Evolutionary conservation across 108 stramenopile genomes (phyloP).

Genomic region (Craspedostauros australis): DNA sequence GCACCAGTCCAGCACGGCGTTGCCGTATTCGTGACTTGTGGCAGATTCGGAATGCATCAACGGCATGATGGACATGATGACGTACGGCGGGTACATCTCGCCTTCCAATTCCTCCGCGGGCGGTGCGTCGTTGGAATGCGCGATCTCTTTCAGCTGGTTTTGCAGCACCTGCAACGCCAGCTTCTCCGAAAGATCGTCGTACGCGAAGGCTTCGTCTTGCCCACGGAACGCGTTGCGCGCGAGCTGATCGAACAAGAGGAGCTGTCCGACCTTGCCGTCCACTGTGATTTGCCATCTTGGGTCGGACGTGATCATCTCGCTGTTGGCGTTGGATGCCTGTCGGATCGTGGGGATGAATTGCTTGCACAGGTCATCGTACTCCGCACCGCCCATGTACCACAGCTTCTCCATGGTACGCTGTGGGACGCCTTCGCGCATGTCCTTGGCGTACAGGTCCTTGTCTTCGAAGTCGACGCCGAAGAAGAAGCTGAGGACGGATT

Average conservation of each 20-base stretch:
- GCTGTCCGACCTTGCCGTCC: constrained; percentile 34
- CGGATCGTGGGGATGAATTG: constrained; percentile 13
- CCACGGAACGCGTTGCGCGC: constrained; percentile 60
- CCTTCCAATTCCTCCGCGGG: constrained; percentile 1
- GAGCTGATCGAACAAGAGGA: constrained; percentile 64
- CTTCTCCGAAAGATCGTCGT: constrained; percentile 25
- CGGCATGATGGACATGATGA: constrained; percentile 26
- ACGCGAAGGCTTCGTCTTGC: constrained; percentile 50
- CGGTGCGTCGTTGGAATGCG: background rate
- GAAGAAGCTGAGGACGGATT: constrained; percentile 30
- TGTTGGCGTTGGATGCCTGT: constrained; percentile 4
- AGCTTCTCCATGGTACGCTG: constrained; percentile 3
- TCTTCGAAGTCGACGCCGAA: constrained; percentile 20
- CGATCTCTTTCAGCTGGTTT: background rate
- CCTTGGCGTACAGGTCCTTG: background rate
- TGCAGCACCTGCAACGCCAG: background rate
- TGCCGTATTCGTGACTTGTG: constrained; percentile 19
- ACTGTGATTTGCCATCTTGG: constrained; percentile 30
- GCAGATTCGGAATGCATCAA: constrained; percentile 53
- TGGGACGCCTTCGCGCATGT: background rate
- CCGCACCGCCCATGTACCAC: constrained; percentile 25
- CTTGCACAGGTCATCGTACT: constrained; percentile 30
- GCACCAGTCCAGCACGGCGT: no score
- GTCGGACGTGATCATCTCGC: background rate
- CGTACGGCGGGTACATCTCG: constrained; percentile 14